Evolutionary conservation across 352 stramenopile genomes (phyloP), one percentile per base, ranked within the genome.

Genomic region (Globisporangium parvum): DNA sequence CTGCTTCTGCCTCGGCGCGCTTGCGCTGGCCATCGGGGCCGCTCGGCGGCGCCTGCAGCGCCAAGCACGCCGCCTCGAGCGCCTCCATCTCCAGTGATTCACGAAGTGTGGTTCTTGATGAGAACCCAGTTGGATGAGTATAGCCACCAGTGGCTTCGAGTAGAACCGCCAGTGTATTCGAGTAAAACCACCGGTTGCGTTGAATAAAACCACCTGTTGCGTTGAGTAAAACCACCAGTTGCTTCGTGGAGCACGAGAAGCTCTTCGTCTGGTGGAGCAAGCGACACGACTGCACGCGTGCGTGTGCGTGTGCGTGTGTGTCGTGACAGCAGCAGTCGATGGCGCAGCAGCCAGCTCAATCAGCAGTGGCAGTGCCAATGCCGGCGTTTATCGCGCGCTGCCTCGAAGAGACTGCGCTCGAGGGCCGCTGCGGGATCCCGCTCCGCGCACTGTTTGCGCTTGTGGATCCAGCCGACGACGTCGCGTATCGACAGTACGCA

Each of bases 381-480:
- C 71, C 75, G 47, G 64, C 75, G 59, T 89, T 91, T 51, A 62
- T 91, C 52, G 80, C 82, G 59, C 73, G 78, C 45, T 93, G 80
- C 53, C 66, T 93, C 46, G 84, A 94, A 60, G 82, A 90, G 48
- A 85, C 91, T 48, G 80, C 77, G 1, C 77, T 94, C 37, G 80
- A 91, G 53, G 84, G 84, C 12, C 77, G 81, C 41, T 90, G 77
- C 26, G 84, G 84, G 0, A 60, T 94, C 50, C 69, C 75, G 9
- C 47, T 94, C 26, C 61, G 70, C 35, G 72, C 76, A 28, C 61
- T 92, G 47, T 90, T 92, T 45, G 73, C 70, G 33, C 53, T 76
- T 0, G 66, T 81, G 45, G 81, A 93, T 54, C 65, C 73, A 23
- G 55, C 71, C n/a, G 50, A 70, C 24, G 84, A 91, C 47, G 46